Percentiles rank a stretch among this genome's conserved stretches.
phyloP scores from a whole-genome alignment of 768 basidiomycete genomes.

The Filobasidium wieringae region DNA sequence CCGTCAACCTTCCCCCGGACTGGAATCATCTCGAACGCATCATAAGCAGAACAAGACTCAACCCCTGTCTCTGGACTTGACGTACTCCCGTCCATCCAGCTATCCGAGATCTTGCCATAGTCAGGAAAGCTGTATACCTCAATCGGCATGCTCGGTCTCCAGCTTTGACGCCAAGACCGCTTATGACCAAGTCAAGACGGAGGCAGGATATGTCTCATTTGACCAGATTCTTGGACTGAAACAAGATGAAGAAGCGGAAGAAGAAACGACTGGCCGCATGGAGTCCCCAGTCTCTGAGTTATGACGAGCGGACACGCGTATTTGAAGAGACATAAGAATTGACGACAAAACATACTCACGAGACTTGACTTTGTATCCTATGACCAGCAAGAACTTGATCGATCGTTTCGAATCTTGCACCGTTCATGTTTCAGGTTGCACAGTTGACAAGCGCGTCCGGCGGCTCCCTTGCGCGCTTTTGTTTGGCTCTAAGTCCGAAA shows the following conservation, averaged over 20 bases:
- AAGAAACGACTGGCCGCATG: no score
- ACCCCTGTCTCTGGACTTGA: background rate
- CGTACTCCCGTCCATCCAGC: background rate
- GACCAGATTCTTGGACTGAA: constrained; percentile 8
- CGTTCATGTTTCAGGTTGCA: no score
- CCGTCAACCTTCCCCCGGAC: background rate
- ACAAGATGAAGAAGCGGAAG: background rate
- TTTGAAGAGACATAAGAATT: no score
- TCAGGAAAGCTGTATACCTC: constrained; percentile 1
- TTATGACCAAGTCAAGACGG: background rate
- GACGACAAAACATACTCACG: no score
- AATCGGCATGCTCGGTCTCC: background rate
- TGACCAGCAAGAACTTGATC: no score
- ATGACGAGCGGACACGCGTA: no score
- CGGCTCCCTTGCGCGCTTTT: no score
- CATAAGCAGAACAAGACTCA: background rate
- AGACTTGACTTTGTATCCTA: no score
- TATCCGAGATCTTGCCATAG: background rate
- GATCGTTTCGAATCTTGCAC: no score
- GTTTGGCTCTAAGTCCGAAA: no score
- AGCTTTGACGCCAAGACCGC: constrained; percentile 11
- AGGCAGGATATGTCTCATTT: constrained; percentile 2
- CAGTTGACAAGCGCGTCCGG: no score
- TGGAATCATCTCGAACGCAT: background rate
- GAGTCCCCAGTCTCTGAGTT: no score